A percentile compares a stretch with the other conserved stretches of the same genome.
Evolutionary conservation across 129 eudicot genomes (phyloP).

Genomic region (Tagetes patula): DNA sequence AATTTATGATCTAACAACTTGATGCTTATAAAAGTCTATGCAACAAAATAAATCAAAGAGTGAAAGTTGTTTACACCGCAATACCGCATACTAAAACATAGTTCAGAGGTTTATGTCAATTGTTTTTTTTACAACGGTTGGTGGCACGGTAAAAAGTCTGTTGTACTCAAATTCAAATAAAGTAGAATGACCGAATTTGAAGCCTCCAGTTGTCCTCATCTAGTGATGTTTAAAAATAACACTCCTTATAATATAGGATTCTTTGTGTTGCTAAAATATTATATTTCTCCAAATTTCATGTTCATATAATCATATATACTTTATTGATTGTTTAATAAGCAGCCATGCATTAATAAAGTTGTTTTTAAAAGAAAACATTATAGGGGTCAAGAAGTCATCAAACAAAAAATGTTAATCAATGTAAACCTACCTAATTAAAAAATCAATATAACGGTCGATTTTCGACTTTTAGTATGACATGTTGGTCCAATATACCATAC

Average conservation of each 20-base stretch:
- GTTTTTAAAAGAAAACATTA: background rate
- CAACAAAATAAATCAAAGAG: background rate
- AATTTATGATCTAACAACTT: background rate
- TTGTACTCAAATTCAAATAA: too few species aligned
- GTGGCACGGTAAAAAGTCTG: background rate
- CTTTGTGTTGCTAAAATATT: background rate
- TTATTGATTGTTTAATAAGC: background rate
- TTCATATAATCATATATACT: background rate
- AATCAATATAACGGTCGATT: conserved; percentile 24
- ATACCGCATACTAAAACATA: background rate
- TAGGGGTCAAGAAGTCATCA: conserved; percentile 19
- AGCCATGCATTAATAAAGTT: background rate
- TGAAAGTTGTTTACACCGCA: background rate
- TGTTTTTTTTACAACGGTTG: too few species aligned
- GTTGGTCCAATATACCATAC: background rate
- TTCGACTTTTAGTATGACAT: background rate
- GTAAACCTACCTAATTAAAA: background rate
- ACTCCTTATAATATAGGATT: background rate
- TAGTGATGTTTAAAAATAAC: too few species aligned
- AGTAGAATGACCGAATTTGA: too few species aligned
- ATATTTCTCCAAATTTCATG: background rate
- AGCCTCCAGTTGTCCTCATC: too few species aligned
- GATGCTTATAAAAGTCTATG: background rate
- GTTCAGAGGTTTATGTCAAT: background rate
- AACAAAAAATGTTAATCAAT: conserved; percentile 7